Evolutionary conservation across 192 early-diverging fungal species (phyloP).

Genomic region (Oehlia diaphana): DNA sequence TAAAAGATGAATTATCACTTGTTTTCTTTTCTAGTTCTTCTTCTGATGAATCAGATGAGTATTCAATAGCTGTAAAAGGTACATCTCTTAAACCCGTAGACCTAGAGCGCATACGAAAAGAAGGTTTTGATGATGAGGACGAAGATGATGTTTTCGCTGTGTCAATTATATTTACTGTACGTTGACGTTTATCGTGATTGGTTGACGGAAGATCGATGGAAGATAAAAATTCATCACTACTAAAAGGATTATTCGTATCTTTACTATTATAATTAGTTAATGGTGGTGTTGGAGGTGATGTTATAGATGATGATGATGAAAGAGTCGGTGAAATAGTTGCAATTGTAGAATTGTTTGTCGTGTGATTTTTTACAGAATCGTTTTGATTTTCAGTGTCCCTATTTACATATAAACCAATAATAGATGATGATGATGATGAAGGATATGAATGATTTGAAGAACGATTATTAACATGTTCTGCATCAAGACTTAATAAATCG

Average conservation of each 20-base stretch:
- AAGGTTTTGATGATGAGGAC: background rate
- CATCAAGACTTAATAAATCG: constrained; percentile 14
- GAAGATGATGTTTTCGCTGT: background rate
- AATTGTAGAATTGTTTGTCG: background rate
- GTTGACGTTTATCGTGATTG: background rate
- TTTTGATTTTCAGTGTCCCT: constrained; percentile 2
- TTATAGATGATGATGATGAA: constrained; percentile 4
- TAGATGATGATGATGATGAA: constrained; percentile 17
- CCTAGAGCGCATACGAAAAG: constrained; percentile 4
- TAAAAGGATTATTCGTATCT: constrained; percentile 13
- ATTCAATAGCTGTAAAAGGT: constrained; percentile 7
- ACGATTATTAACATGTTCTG: background rate
- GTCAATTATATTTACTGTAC: background rate
- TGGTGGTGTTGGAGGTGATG: background rate
- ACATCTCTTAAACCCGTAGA: constrained; percentile 13
- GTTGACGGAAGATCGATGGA: background rate
- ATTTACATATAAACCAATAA: constrained; percentile 17
- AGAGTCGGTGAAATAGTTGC: background rate
- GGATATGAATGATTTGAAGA: constrained; percentile 10
- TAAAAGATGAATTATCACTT: background rate
- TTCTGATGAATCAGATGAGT: constrained; percentile 7
- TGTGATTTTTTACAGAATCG: constrained; percentile 1
- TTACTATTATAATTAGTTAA: background rate
- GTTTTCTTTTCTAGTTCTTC: background rate
- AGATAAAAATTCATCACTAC: background rate